Percentiles rank a stretch among this genome's conserved stretches.
phyloP scores from a whole-genome alignment of 2,329 filamentous ascomycete species.

The Colletotrichum cereale region DNA sequence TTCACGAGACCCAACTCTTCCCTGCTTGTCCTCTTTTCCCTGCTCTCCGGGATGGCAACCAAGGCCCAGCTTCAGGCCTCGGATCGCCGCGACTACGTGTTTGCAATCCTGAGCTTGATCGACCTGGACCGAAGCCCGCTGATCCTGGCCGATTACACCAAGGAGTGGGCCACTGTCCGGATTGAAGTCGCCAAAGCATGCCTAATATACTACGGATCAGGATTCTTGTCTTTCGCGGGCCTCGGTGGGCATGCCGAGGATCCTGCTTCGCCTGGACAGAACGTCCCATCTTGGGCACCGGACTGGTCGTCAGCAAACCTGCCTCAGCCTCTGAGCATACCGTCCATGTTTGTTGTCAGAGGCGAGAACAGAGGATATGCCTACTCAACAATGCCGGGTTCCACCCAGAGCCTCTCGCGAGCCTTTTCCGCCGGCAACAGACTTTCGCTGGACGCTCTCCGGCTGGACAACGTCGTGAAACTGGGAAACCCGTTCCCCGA shows the following conservation, averaged over 20 bases:
- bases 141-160: constrained; percentile 8
- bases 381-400: not conserved
- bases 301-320: constrained; percentile 11
- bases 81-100: constrained; percentile 18
- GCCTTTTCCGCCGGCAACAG: not conserved
- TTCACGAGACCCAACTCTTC: constrained; percentile 6
- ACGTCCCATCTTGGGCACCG: constrained; percentile 1
- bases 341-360: not conserved
- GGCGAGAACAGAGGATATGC: not conserved
- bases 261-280: too few species aligned
- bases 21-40: constrained; percentile 1
- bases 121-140: not conserved
- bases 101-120: constrained; percentile 9
- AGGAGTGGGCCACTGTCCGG: constrained; percentile 3
- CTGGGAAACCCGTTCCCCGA: not conserved
- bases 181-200: constrained; percentile 10
- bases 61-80: constrained; percentile 19
- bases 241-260: not conserved
- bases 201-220: constrained; percentile 9
- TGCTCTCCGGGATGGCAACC: constrained; percentile 5
- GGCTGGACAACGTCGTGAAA: not conserved
- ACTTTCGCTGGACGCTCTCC: not conserved
- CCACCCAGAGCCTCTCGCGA: not conserved
- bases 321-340: not conserved
- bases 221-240: constrained; percentile 9